A percentile compares a stretch with the other conserved stretches of the same genome.
These are phyloP conservation scores for Leccinum sublutescens DNA, from an alignment of 768 basidiomycete genomes.

Conservation along the genomic window DNA sequence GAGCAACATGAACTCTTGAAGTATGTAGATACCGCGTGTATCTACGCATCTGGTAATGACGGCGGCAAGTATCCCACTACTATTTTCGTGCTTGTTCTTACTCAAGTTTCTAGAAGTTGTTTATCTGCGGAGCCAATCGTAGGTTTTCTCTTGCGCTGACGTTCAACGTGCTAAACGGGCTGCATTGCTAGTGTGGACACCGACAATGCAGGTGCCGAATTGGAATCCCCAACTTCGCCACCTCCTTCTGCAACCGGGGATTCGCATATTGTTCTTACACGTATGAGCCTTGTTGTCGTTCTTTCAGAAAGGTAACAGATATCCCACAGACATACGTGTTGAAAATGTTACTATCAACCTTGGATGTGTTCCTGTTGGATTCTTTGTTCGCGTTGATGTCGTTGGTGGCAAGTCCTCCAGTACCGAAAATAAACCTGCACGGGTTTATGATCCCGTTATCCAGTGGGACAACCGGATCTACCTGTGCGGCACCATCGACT, in stretches of 20 bases:
- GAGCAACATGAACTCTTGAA: not conserved
- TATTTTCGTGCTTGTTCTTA: not conserved
- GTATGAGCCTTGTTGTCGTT: not conserved
- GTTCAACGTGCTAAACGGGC: not conserved
- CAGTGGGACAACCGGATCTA: constrained; percentile 12
- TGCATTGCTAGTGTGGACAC: not conserved
- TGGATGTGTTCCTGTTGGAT: constrained; percentile 16
- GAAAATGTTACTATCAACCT: constrained; percentile 6
- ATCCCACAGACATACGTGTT: constrained; percentile 11
- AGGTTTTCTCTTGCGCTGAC: not conserved
- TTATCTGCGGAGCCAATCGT: constrained; percentile 1
- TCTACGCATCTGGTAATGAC: not conserved
- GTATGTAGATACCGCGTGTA: not conserved
- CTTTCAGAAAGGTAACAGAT: not conserved
- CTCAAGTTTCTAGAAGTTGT: not conserved
- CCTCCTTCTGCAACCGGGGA: not conserved
- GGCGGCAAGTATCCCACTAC: not conserved
- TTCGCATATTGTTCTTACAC: constrained; percentile 4
- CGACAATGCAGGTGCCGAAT: not conserved
- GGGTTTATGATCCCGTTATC: constrained; percentile 2
- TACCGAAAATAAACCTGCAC: constrained; percentile 6
- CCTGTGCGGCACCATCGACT: not conserved
- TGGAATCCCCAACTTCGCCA: not conserved
- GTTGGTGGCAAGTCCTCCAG: not conserved
- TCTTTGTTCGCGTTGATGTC: constrained; percentile 13